Evolutionary conservation across 2,329 filamentous ascomycete species (phyloP).

Genomic region (Domatiomyces catenatus): DNA sequence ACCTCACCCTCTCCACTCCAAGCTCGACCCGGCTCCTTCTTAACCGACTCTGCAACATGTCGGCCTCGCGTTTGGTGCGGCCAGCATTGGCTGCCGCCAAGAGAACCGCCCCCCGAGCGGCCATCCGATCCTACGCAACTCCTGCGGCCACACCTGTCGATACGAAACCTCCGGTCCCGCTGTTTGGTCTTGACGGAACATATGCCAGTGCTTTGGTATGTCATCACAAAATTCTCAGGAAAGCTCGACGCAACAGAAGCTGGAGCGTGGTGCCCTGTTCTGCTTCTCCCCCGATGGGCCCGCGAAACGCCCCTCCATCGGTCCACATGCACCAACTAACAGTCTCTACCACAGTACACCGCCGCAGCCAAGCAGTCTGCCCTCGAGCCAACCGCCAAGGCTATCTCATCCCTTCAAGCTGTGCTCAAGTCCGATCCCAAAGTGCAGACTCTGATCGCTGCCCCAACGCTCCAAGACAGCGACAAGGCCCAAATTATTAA

Average conservation of each 20-base stretch:
- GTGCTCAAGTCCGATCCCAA: conserved; percentile 72
- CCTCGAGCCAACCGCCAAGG: conserved; percentile 73
- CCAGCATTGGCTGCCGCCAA: conserved; percentile 40
- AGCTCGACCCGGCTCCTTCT: neutral
- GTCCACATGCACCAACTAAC: neutral
- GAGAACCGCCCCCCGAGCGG: conserved; percentile 43
- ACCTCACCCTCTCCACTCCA: neutral
- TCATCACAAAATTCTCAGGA: neutral
- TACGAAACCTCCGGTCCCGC: conserved; percentile 69
- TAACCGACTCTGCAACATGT: conserved; percentile 11
- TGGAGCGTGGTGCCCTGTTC: neutral
- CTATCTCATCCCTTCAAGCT: conserved; percentile 54
- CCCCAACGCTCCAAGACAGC: conserved; percentile 59
- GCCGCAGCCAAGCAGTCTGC: conserved; percentile 75
- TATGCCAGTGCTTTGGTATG: conserved; percentile 97
- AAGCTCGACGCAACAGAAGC: neutral
- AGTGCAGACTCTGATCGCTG: conserved; percentile 57
- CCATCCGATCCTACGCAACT: conserved; percentile 62
- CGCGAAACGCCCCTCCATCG: neutral
- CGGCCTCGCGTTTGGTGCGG: conserved; percentile 18
- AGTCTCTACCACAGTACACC: conserved; percentile 57
- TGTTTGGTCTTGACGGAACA: conserved; percentile 94
- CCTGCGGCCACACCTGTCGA: conserved; percentile 37
- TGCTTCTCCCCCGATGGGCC: neutral
- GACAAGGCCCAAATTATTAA: conserved; percentile 79